Evolutionary conservation across 2,329 filamentous ascomycete genomes (phyloP).

Genomic region (Pseudogymnoascus destructans): DNA sequence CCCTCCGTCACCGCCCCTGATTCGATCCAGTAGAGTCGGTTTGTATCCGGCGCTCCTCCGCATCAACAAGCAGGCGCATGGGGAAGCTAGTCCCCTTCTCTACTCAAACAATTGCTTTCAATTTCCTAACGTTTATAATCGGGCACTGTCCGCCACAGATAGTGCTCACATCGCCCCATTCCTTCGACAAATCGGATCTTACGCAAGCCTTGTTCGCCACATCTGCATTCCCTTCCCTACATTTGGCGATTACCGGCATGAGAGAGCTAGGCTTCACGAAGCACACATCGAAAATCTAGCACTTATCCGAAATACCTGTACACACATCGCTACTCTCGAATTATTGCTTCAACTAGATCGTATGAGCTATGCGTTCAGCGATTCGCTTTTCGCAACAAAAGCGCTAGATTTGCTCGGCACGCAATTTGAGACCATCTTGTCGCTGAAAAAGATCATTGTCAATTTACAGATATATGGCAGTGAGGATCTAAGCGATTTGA

Average conservation of each 20-base stretch:
- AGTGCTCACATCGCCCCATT: slow-evolving; percentile 12
- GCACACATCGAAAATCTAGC: slow-evolving; percentile 13
- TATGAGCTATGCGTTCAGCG: not conserved
- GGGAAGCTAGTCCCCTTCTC: slow-evolving; percentile 13
- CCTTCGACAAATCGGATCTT: slow-evolving; percentile 14
- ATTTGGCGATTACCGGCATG: slow-evolving; percentile 10
- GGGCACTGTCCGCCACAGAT: not conserved
- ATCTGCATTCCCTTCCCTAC: slow-evolving; percentile 15
- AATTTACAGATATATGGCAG: slow-evolving; percentile 14
- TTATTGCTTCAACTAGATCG: slow-evolving; percentile 10
- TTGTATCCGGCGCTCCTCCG: slow-evolving; percentile 11
- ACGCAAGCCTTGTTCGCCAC: slow-evolving; percentile 13
- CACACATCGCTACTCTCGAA: slow-evolving; percentile 14
- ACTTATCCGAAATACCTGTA: slow-evolving; percentile 12
- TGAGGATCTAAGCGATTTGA: slow-evolving; percentile 10
- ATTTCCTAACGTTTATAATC: slow-evolving; percentile 8
- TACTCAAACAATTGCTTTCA: slow-evolving; percentile 14
- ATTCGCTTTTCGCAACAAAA: slow-evolving; percentile 11
- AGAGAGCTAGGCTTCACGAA: slow-evolving; percentile 12
- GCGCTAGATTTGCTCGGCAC: slow-evolving; percentile 15
- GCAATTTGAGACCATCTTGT: slow-evolving; percentile 14
- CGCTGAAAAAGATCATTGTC: slow-evolving; percentile 16
- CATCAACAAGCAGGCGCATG: slow-evolving; percentile 11
- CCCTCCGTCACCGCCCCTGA: too few relatives aligned
- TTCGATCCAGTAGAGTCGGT: too few relatives aligned